phyloP scores from a whole-genome alignment of 1,139 yeast species.

The Dujonia santamariae region DNA sequence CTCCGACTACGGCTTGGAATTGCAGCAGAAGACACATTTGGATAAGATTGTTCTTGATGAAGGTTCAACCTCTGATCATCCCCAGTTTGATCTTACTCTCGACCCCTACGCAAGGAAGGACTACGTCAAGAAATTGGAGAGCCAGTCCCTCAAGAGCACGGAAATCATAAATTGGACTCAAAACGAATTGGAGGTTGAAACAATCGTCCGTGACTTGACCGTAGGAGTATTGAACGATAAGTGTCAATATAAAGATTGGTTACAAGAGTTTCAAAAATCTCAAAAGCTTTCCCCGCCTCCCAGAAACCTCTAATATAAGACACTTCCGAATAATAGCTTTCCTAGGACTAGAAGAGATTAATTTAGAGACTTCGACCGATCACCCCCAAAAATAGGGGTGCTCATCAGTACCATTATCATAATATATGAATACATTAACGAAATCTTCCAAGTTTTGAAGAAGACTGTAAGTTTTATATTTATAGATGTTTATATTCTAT shows the following conservation, averaged over 20 bases:
- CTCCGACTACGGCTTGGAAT: conserved; percentile 19
- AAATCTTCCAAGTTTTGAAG: too few species aligned
- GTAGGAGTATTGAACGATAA: conserved; percentile 31
- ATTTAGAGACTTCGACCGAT: too few species aligned
- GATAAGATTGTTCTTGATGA: conserved; percentile 5
- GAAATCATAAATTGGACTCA: conserved; percentile 35
- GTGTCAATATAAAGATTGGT: conserved; percentile 39
- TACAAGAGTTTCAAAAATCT: conserved; percentile 16
- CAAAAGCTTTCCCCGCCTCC: too few species aligned
- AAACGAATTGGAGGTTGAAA: conserved; percentile 34
- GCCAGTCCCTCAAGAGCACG: conserved; percentile 25
- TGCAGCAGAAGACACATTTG: conserved; percentile 17
- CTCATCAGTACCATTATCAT: too few species aligned
- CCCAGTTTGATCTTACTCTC: conserved; percentile 28
- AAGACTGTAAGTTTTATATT: too few species aligned
- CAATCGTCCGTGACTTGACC: conserved; percentile 34
- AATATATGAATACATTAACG: too few species aligned
- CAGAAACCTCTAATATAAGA: too few species aligned
- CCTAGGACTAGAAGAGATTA: too few species aligned
- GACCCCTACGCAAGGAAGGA: conserved; percentile 41
- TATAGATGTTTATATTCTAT: too few species aligned
- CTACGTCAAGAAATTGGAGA: conserved; percentile 19
- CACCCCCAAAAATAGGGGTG: too few species aligned
- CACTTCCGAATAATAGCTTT: too few species aligned
- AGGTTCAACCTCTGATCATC: conserved; percentile 1